Base-by-base conservation (phyloP, 2,329 filamentous ascomycete species). In the Ophidiomyces ophidiicola region DNA sequence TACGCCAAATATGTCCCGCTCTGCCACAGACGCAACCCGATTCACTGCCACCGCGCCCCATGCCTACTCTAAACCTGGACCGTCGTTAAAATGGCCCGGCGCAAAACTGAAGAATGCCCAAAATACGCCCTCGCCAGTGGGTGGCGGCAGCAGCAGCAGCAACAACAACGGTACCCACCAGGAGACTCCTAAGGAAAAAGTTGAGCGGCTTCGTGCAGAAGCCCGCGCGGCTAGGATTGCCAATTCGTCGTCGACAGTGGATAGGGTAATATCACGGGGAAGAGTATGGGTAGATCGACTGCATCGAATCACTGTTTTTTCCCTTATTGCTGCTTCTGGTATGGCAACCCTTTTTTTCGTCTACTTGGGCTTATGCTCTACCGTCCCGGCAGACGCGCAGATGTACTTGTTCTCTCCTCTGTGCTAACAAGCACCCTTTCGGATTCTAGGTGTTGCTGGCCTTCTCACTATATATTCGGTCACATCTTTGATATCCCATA, bases 121-220 rank as follows among this genome's bases (percentile, higher is more conserved):
- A 28, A 41, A 12, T 32, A 31, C 39, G 23, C 42, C 44, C 32
- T 41, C 40, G 25, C 29, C 41, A 6, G 12, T 40, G 25, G 32
- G 11, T 10, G 38, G 32, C 14, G 35, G 33, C 45, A 38, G 37
- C 33, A 42, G n/a, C n/a, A n/a, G n/a, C n/a, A n/a, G n/a, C n/a
- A n/a, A n/a, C n/a, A n/a, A n/a, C n/a, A n/a, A n/a, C n/a, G n/a
- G n/a, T n/a, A n/a, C n/a, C n/a, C n/a, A 18, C 30, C 35, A 53
- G 46, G 79, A 84, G 62, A 80, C 78, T 1, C 72, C 80, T 35
- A 74, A 76, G 56, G 72, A 83, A 62, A 76, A 78, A 50, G 79
- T 84, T 24, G 71, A 74, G 47, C 70, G 80, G 44, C 63, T 84
- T 52, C 70, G 80, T 39, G 76, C 76, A 32, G 76, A 78, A 45